Conservation (phyloP, 257 asterid species). For the Echites panduratus region DNA sequence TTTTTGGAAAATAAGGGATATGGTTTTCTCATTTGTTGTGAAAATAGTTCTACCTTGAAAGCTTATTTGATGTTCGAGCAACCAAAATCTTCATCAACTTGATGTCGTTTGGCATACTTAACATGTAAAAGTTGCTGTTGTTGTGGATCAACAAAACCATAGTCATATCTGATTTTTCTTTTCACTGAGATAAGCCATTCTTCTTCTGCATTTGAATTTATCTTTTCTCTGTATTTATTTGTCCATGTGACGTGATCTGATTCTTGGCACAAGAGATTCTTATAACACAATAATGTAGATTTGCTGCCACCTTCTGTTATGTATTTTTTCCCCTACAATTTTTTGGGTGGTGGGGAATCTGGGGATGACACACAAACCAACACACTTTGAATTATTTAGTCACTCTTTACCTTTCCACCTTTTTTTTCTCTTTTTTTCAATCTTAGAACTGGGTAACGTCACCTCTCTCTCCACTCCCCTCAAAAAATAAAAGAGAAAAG, state of each 20-base stretch:
- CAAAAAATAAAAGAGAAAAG: background rate
- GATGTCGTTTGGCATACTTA: no score
- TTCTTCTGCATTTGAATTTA: background rate
- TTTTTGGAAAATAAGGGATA: no score
- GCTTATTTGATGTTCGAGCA: no score
- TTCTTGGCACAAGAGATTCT: background rate
- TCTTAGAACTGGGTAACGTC: background rate
- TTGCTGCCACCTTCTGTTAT: background rate
- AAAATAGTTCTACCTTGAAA: no score
- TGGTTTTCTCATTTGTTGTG: no score
- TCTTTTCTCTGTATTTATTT: background rate
- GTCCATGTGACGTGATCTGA: conserved; percentile 1
- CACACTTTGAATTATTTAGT: background rate
- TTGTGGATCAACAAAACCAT: background rate
- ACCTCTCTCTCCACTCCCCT: background rate
- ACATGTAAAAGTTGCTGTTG: no score
- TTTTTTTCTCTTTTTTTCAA: background rate
- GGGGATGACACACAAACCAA: no score
- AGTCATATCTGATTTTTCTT: background rate
- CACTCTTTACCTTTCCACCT: background rate
- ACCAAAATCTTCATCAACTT: no score
- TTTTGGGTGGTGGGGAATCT: background rate
- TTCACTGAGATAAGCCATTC: no score
- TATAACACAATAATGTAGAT: background rate
- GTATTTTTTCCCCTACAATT: background rate